Percentiles rank a stretch among this genome's conserved stretches.
phyloP scores from a whole-genome alignment of 2,329 filamentous ascomycete genomes.

The Fusarium coicis region DNA sequence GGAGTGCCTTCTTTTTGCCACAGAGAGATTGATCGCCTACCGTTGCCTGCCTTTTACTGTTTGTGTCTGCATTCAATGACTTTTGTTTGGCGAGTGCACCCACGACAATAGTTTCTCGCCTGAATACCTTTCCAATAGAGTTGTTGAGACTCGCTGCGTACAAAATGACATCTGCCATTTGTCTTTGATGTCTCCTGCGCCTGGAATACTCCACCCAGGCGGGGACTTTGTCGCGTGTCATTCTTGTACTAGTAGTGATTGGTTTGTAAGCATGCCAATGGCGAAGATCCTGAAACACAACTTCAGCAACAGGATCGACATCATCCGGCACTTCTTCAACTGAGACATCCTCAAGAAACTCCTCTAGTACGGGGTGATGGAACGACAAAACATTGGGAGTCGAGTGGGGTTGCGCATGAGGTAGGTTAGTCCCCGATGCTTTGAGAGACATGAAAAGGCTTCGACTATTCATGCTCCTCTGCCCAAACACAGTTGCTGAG shows the following conservation, averaged over 20 bases:
- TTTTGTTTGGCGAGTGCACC: neutral
- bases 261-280: neutral
- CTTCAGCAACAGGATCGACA: neutral
- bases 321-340: neutral
- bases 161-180: neutral
- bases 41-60: neutral
- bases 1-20: neutral
- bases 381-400: neutral
- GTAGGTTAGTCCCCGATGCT: neutral
- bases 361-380: neutral
- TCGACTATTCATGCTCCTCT: neutral
- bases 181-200: neutral
- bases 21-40: neutral
- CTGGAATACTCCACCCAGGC: neutral
- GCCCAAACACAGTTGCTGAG: rapidly evolving
- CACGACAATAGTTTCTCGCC: neutral
- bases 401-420: neutral
- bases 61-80: neutral
- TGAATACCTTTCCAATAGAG: neutral
- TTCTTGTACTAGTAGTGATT: neutral
- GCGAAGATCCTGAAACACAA: neutral
- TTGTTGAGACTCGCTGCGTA: neutral
- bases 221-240: neutral
- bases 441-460: neutral
- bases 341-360: neutral